phyloP scores from a whole-genome alignment of 495 filamentous ascomycete species.

The Penicillium bovifimosum region DNA sequence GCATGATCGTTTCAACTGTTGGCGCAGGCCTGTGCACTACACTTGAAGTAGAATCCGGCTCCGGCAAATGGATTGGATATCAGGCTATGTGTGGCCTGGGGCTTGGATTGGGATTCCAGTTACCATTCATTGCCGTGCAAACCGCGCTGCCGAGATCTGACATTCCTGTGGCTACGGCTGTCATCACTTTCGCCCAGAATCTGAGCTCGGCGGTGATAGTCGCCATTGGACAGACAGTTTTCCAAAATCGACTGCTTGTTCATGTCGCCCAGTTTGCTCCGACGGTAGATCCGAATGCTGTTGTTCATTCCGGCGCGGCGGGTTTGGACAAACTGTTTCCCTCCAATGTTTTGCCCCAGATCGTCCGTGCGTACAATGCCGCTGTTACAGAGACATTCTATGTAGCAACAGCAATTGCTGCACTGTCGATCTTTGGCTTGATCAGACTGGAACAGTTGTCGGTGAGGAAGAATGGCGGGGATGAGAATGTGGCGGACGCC shows the following conservation, averaged over 20 bases:
- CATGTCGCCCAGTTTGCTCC: neutral
- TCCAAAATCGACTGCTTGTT: neutral
- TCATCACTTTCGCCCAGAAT: slow-evolving; percentile 55
- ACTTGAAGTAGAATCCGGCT: neutral
- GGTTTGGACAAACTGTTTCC: no score
- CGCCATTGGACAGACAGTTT: slow-evolving; percentile 47
- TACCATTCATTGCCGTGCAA: slow-evolving; percentile 55
- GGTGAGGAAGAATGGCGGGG: neutral
- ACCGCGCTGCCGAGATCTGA: slow-evolving; percentile 52
- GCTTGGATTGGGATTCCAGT: slow-evolving; percentile 45
- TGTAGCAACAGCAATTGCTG: neutral
- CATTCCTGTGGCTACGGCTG: slow-evolving; percentile 53
- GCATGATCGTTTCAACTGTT: neutral
- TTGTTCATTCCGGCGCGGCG: neutral
- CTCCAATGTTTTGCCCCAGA: neutral
- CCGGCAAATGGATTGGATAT: slow-evolving; percentile 1
- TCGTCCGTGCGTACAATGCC: neutral
- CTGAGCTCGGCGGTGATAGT: slow-evolving; percentile 62
- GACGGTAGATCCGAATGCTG: neutral
- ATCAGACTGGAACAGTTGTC: neutral
- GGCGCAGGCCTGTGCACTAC: neutral
- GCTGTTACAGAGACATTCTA: neutral
- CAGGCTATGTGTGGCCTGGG: neutral
- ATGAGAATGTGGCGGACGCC: neutral
- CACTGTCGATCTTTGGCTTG: neutral